Conservation (phyloP, 169 alveolate species). For the Besnoitia besnoiti region DNA sequence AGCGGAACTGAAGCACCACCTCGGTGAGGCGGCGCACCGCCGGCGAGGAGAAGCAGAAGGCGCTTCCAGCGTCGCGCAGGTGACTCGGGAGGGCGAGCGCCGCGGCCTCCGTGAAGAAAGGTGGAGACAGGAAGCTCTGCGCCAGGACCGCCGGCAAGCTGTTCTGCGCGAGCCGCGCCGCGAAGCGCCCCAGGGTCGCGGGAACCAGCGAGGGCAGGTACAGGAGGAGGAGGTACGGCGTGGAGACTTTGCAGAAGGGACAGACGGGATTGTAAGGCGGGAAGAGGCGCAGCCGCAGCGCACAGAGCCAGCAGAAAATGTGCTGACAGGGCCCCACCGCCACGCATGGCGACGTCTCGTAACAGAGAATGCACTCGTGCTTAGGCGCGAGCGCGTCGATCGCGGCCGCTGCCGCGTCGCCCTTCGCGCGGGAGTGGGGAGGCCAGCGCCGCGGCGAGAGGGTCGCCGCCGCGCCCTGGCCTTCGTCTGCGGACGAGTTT, state of each 20-base stretch:
- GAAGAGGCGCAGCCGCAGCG: not conserved
- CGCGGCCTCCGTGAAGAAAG: constrained; percentile 1
- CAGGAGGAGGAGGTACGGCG: not conserved
- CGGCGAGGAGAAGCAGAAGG: not conserved
- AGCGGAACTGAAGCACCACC: constrained; percentile 28
- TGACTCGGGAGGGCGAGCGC: constrained; percentile 1
- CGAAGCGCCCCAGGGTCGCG: not conserved
- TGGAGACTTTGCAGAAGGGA: not conserved
- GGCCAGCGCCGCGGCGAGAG: no score
- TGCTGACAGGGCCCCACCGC: constrained; percentile 22
- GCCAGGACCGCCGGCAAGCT: not conserved
- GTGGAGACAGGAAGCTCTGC: not conserved
- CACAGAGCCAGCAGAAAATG: constrained; percentile 8
- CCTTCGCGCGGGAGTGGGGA: not conserved
- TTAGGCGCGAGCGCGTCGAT: not conserved
- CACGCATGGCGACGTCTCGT: not conserved
- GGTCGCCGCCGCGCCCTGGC: no score
- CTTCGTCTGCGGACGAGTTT: no score
- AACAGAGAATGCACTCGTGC: constrained; percentile 25
- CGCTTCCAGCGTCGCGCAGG: not conserved
- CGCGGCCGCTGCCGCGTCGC: not conserved
- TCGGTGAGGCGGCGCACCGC: constrained; percentile 9
- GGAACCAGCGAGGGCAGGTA: constrained; percentile 18
- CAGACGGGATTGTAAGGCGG: not conserved
- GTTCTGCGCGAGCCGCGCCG: not conserved